A percentile compares a stretch with the other conserved stretches of the same genome.
Conservation (phyloP, 306 rosid genomes). For the Prunus davidiana region DNA sequence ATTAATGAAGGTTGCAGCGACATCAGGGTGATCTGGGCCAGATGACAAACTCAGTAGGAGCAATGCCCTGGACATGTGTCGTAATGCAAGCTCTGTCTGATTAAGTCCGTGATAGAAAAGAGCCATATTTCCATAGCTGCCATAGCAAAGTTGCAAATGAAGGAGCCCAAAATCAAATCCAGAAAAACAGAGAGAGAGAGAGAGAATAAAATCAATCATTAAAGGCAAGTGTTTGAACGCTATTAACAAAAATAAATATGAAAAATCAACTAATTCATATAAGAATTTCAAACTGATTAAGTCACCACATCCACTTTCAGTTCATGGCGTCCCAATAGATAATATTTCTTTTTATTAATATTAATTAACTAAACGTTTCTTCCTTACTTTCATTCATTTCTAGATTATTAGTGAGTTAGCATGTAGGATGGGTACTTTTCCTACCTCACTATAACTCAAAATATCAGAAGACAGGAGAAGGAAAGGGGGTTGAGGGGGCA, state of each 20-base stretch:
- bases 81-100: constrained; percentile 94
- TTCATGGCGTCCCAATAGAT: too few species aligned
- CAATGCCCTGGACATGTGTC: constrained; percentile 96
- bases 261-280: neutral
- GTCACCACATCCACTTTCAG: neutral
- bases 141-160: constrained; percentile 23
- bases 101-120: constrained; percentile 93
- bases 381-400: too few species aligned
- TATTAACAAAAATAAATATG: too few species aligned
- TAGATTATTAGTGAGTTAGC: too few species aligned
- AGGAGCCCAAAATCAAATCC: constrained; percentile 16
- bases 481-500: too few species aligned
- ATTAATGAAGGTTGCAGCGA: constrained; percentile 89
- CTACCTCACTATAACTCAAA: neutral
- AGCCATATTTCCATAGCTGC: constrained; percentile 99
- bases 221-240: neutral
- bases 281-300: neutral
- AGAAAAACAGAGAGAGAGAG: neutral
- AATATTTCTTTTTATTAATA: too few species aligned
- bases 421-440: neutral
- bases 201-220: neutral
- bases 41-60: constrained; percentile 90
- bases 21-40: constrained; percentile 99
- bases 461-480: neutral
- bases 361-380: too few species aligned